Evolutionary conservation across 768 basidiomycete genomes (phyloP).

Genomic region (Lentinula boryana): DNA sequence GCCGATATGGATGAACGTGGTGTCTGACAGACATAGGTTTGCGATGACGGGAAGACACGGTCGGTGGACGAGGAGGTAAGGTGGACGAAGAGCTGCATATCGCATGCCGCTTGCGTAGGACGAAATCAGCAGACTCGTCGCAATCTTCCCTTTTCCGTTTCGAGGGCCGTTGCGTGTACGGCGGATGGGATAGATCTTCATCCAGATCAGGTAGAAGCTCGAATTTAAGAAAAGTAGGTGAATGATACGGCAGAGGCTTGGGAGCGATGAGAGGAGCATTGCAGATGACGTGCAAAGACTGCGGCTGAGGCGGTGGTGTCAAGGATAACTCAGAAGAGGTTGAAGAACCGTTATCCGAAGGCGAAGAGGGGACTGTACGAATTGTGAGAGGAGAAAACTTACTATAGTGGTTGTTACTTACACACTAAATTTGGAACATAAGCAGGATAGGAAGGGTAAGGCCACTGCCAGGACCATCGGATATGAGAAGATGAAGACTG

Average conservation of each 20-base stretch:
- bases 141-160: conserved; percentile 47
- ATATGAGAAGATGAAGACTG: conserved; percentile 8
- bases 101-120: conserved; percentile 14
- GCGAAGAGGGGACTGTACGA: conserved; percentile 34
- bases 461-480: conserved; percentile 11
- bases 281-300: conserved; percentile 47
- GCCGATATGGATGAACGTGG: conserved; percentile 1
- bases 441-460: background rate
- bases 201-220: conserved; percentile 59
- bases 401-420: conserved; percentile 11
- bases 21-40: conserved; percentile 1
- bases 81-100: background rate
- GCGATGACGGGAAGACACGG: conserved; percentile 3
- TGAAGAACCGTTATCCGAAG: conserved; percentile 26
- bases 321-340: conserved; percentile 12
- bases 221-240: conserved; percentile 64
- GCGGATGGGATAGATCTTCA: conserved; percentile 65
- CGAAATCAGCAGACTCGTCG: conserved; percentile 12
- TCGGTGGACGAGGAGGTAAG: background rate
- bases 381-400: background rate
- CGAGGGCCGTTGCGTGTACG: conserved; percentile 41
- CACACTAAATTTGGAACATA: conserved; percentile 18
- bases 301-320: conserved; percentile 17
- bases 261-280: conserved; percentile 66
- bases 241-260: conserved; percentile 63